Evolutionary conservation across 805 yeast species (phyloP), one percentile per base, ranked within the genome.

Genomic region (Cyberlindnera bimundalis): DNA sequence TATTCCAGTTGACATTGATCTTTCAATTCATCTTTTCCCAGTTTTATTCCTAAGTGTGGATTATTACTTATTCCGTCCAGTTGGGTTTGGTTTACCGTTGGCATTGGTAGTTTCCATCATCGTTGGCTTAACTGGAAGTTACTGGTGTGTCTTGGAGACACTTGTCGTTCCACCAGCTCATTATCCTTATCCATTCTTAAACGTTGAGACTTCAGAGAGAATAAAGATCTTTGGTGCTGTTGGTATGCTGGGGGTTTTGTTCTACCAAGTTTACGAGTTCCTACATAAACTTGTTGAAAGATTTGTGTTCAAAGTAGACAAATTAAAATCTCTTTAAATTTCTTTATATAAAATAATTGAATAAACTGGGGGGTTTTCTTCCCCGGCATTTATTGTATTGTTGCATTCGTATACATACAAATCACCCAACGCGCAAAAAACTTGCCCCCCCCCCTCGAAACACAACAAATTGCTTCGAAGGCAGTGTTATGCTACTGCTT

Each of bases 171-270:
- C 71, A 24, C 65, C 66, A 18, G 74, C 74, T 7, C 64, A 60
- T 14, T 82, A 76, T 50, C 91, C 91, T 0, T 83, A 83, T 54
- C 84, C 81, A 8, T 83, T 83, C 54, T 63, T 83, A 52, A 74
- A 81, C 54, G 81, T 74, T 12, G 65, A 61, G 6, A 71, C 65
- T 24, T 61, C 62, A 9, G 59, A 59, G 16, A 67, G 84, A 43
- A 56, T 67, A 1, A 45, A 68, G 6, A 73, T 81, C 16, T 82
- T 82, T 55, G 61, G 56, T 0, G 49, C 62, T 7, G 76, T 81
- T 10, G 62, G 68, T 0, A 41, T 65, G 5, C 21, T 65, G 6
- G 75, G 70, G 0, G 62, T 70, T 48, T 35, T 50, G 2, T 53
- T 58, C 38, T 66, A 58, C 40, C 29, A 49, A 4, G 6, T 50